Evolutionary conservation across 139 green algal species (phyloP), one percentile per base, ranked within the genome.

Genomic region (Coelastrella sp.): DNA sequence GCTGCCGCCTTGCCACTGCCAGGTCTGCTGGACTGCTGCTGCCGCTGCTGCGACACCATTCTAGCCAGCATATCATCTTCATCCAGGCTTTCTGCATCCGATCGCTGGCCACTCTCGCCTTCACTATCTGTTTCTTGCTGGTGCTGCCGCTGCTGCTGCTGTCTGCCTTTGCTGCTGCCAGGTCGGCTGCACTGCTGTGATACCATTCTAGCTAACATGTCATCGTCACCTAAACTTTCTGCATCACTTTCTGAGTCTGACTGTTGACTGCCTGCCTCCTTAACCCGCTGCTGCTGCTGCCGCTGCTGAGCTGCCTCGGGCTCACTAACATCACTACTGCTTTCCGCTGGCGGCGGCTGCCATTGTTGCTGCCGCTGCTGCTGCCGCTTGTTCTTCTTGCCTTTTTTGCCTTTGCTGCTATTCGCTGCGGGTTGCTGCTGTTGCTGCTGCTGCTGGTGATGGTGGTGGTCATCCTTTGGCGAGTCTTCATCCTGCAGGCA

Each of bases 31-130:
- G 5, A 16, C 5, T 68, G 78, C 10, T 90, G 5, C 71, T 84
- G 77, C 17, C 64, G 20, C 66, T 86, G 17, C 14, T 89, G 68
- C 60, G 75, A 78, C 86, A 85, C 88, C 73, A 75, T 88, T 0
- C 83, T 56, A 4, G 89, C 92, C 4, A 94, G 86, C 80, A 94
- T 78, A 3, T 83, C 87, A 19, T 92, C 91, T 74, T 92, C 91
- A 66, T 91, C 91, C 68, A 83, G 17, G 90, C 80, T 81, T 60
- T 17, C 61, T 76, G 23, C 4, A 23, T 8, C 32, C 32, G 32
- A 47, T 47, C 32, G 32, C 32, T 47, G 32, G 32, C 32, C 32
- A 47, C 32, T 47, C 32, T 47, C 32, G 32, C 32, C 13, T 16
- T 20, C 64, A 68, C 22, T 77, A n/a, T 59, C 61, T 64, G 7